Evolutionary conservation across 306 rosid species (phyloP).

Genomic region (Casuarina cunninghamiana): DNA sequence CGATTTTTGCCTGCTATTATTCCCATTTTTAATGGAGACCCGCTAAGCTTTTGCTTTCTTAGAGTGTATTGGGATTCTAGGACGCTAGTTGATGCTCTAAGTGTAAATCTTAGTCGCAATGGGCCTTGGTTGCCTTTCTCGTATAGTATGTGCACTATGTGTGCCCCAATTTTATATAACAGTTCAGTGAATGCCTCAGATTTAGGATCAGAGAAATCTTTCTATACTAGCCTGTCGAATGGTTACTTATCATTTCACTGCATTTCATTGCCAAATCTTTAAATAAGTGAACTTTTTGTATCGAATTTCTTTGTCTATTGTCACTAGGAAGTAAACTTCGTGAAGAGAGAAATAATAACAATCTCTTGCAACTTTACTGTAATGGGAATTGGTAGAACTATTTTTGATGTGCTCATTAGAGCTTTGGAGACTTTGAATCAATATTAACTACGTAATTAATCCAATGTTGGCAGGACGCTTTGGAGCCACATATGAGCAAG

Average conservation of each 20-base stretch:
- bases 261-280: neutral
- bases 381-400: neutral
- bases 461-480: slow-evolving; percentile 55
- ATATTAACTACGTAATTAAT: slow-evolving; percentile 1
- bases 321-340: neutral
- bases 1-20: too few relatives aligned
- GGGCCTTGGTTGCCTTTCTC: neutral
- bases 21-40: too few relatives aligned
- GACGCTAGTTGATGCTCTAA: neutral
- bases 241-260: neutral
- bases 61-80: neutral
- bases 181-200: neutral
- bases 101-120: neutral
- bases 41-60: too few relatives aligned
- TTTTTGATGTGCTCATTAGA: slow-evolving; percentile 1
- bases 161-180: neutral
- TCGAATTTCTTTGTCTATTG: neutral
- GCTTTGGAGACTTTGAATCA: slow-evolving; percentile 13
- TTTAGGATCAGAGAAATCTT: neutral
- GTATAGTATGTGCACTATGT: neutral
- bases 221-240: neutral
- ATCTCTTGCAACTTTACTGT: neutral
- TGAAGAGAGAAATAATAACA: neutral
- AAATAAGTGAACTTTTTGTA: neutral
- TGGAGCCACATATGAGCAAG: slow-evolving; percentile 90